Base-by-base conservation (phyloP, 805 yeast genomes). In the Candida corydali region DNA sequence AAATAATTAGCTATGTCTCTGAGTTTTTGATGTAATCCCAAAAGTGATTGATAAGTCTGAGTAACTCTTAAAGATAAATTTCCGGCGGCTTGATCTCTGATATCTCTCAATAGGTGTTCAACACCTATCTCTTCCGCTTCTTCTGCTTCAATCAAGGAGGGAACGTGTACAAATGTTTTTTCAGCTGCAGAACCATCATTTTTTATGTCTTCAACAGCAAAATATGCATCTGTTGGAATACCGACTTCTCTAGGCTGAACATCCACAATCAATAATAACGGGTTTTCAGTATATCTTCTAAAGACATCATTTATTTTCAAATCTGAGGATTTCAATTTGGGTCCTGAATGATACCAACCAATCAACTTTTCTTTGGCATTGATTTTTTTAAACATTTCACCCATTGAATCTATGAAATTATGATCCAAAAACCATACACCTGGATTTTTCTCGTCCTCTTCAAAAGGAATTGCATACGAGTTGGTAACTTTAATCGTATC, bases 341-440 rank as follows among this genome's bases (percentile, higher is more conserved):
- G 97, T 4, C 98, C 99, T 7, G 96, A 82, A 61, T 93, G 99
- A 59, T 93, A 93, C 99, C 99, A 93, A n/a, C 99, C 99, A 56
- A 93, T 80, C 32, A 93, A 72, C 57, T 80, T 86, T 61, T 93
- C 99, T 64, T 86, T 89, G 14, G 99, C 99, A 65, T 89, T 94
- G 59, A 93, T 89, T 61, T 94, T 93, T 58, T 86, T 87, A 66
- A 88, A 91, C 99, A 93, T 93, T 49, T 88, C 96, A 46, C 88
- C 82, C 99, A 93, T 93, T 37, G 85, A 78, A 55, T 91, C 98
- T 41, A 93, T 86, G 59, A 82, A 93, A 59, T 93, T 91, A 65
- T 93, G 98, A 58, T 93, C 98, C 51, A 93, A 68, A 56, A 93
- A 93, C 98, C 98, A 93, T 31, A 94, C 96, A 15, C 80, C 81